phyloP scores from a whole-genome alignment of 495 filamentous ascomycete genomes.

The Acidiella bohemica region DNA sequence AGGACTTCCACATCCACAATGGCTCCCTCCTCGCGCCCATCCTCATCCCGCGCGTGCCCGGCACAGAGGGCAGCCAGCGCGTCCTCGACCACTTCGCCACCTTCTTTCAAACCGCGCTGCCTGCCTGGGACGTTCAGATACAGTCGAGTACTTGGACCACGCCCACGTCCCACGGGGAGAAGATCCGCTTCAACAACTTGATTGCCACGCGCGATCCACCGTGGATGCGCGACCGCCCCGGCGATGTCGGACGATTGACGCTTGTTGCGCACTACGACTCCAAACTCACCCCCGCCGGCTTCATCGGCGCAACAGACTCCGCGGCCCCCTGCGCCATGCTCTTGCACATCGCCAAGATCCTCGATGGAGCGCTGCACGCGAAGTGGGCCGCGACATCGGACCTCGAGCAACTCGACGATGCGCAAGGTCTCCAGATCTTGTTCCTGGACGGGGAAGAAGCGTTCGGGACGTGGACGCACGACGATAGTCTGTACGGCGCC shows the following conservation, averaged over 20 bases:
- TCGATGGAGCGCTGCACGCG: slow-evolving; percentile 63
- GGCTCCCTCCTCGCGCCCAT: slow-evolving; percentile 76
- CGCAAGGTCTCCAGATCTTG: slow-evolving; percentile 76
- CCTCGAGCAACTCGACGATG: slow-evolving; percentile 43
- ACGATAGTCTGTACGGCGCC: slow-evolving; percentile 78
- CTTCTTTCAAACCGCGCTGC: slow-evolving; percentile 62
- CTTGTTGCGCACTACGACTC: slow-evolving; percentile 93
- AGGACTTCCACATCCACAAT: slow-evolving; percentile 68
- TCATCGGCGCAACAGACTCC: slow-evolving; percentile 88
- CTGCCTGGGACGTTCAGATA: slow-evolving; percentile 63
- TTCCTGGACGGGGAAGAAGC: slow-evolving; percentile 93
- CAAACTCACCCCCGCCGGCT: slow-evolving; percentile 66
- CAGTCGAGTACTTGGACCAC: slow-evolving; percentile 81
- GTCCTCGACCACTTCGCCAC: slow-evolving; percentile 71
- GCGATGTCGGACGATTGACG: slow-evolving; percentile 66
- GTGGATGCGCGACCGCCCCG: slow-evolving; percentile 41
- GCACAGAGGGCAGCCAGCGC: slow-evolving; percentile 57
- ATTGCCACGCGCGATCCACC: slow-evolving; percentile 85
- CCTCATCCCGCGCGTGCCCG: slow-evolving; percentile 78
- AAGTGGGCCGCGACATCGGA: slow-evolving; percentile 64
- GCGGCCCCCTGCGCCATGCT: slow-evolving; percentile 88
- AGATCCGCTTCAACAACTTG: slow-evolving; percentile 75
- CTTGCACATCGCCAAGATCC: slow-evolving; percentile 65
- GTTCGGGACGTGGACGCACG: slow-evolving; percentile 61
- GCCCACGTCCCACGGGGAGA: slow-evolving; percentile 50